Evolutionary conservation across 108 stramenopile species (phyloP), one percentile per base, ranked within the genome.

Genomic region (Mediolabrus comicus): DNA sequence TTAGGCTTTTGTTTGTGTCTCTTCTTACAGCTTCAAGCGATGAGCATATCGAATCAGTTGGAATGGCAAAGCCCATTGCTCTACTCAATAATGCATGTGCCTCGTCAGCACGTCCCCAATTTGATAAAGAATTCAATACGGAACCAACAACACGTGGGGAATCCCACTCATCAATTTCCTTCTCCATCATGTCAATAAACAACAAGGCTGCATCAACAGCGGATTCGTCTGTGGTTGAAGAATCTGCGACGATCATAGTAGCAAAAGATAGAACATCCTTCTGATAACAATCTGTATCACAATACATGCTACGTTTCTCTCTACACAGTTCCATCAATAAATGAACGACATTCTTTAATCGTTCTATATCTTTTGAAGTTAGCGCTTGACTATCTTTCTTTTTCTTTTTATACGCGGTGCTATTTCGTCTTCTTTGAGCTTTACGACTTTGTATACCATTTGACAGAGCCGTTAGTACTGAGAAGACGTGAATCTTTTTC

Each of bases 241-340:
- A 51, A 25, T 71, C 69, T 34, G 70, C 65, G 14, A 70, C 59
- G 33, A 78, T 78, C 77, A 78, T 78, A 3, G 53, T 62, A 8
- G 70, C 70, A 67, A 78, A 78, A 16, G 77, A 78, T 36, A 62
- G 49, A 13, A 78, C 77, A 51, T 78, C 77, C 31, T 78, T 33
- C 56, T 49, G 46, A 22, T 49, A 49, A 22, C 46, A 49, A 49
- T 49, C 46, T 6, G 46, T 7, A 1, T 22, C 22, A 22, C 46
- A 49, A n/a, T 49, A 49, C 1, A n/a, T 17, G 22, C 22, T 49
- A 49, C 46, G 46, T 22, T 49, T 49, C 19, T 49, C 46, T 22
- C 46, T 49, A 22, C 46, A 49, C 46, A 49, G 22, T 24, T 6
- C 22, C 46, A 22, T 49, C 46, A 49, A 16, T 8, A 49, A 9